A percentile compares a stretch with the other conserved stretches of the same genome.
phyloP scores from a whole-genome alignment of 495 filamentous ascomycete genomes.

The Lasiosphaeris hirsuta region DNA sequence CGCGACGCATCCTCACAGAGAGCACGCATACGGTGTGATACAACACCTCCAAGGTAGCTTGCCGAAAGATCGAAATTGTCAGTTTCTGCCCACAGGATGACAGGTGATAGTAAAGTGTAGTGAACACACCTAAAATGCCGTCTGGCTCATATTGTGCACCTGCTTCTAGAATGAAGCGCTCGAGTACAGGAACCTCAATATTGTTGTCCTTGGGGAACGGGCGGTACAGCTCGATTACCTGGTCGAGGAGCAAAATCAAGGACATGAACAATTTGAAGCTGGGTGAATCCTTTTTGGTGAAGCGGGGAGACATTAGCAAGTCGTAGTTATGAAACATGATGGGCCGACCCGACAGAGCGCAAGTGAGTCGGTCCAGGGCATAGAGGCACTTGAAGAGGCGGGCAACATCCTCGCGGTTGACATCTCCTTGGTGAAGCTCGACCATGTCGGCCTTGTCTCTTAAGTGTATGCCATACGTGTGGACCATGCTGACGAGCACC shows the following conservation, averaged over 20 bases:
- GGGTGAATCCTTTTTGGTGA: conserved; percentile 34
- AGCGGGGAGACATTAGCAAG: conserved; percentile 38
- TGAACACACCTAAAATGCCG: conserved; percentile 44
- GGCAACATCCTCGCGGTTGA: neutral
- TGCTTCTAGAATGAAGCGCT: conserved; percentile 57
- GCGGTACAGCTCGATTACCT: conserved; percentile 65
- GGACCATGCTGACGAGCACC: conserved; percentile 51
- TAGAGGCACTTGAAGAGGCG: conserved; percentile 64
- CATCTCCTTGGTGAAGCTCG: neutral
- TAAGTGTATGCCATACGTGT: conserved; percentile 63
- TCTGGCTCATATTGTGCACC: conserved; percentile 38
- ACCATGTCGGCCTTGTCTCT: conserved; percentile 5
- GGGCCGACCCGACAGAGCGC: conserved; percentile 61
- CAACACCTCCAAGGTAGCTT: conserved; percentile 63
- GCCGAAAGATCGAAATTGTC: neutral
- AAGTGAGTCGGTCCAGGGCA: conserved; percentile 63
- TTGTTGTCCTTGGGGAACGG: conserved; percentile 50
- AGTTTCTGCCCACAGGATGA: neutral
- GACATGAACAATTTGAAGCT: conserved; percentile 47
- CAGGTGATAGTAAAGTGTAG: conserved; percentile 32
- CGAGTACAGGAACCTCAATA: conserved; percentile 60
- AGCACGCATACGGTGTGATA: conserved; percentile 70
- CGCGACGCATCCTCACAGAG: conserved; percentile 39
- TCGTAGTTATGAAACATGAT: conserved; percentile 65
- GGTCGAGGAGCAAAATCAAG: conserved; percentile 53